Percentiles rank a stretch among this genome's conserved stretches.
Evolutionary conservation across 2,329 filamentous ascomycete species (phyloP).

Genomic region (Neofusicoccum umdonicola): DNA sequence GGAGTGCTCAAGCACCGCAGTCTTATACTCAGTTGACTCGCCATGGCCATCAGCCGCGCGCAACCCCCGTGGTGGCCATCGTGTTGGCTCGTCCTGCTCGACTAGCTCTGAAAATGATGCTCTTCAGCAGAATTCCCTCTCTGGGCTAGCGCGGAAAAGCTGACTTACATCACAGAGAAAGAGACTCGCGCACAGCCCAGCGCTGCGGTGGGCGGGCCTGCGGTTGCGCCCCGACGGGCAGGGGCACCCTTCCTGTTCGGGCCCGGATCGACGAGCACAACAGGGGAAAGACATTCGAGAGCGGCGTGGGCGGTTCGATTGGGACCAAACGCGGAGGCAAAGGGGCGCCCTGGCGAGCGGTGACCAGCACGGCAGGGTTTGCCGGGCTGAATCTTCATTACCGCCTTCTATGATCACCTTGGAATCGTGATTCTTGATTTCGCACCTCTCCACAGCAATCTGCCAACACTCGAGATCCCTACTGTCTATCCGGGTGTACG

Average conservation of each 20-base stretch:
- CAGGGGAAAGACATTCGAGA: not conserved
- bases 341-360: conserved; percentile 5
- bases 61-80: conserved; percentile 4
- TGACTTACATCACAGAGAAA: conserved; percentile 6
- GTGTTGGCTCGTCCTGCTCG: conserved; percentile 1
- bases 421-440: conserved; percentile 4
- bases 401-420: conserved; percentile 4
- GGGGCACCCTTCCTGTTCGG: not conserved
- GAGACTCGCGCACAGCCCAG: not conserved
- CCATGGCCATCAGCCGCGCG: not conserved
- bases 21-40: conserved; percentile 17
- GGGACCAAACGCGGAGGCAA: not conserved
- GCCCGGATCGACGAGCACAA: conserved; percentile 2
- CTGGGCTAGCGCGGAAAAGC: not conserved
- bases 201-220: not conserved
- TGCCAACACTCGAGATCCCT: not conserved
- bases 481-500: not conserved
- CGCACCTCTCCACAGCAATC: conserved; percentile 1
- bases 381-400: not conserved
- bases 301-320: not conserved
- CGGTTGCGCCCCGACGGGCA: not conserved
- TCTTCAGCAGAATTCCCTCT: conserved; percentile 12
- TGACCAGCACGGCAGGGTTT: conserved; percentile 10
- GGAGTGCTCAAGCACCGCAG: not conserved
- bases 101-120: conserved; percentile 13